These are phyloP conservation scores for Cudoniella acicularis DNA, from an alignment of 495 filamentous ascomycete genomes.

Conservation along the genomic window DNA sequence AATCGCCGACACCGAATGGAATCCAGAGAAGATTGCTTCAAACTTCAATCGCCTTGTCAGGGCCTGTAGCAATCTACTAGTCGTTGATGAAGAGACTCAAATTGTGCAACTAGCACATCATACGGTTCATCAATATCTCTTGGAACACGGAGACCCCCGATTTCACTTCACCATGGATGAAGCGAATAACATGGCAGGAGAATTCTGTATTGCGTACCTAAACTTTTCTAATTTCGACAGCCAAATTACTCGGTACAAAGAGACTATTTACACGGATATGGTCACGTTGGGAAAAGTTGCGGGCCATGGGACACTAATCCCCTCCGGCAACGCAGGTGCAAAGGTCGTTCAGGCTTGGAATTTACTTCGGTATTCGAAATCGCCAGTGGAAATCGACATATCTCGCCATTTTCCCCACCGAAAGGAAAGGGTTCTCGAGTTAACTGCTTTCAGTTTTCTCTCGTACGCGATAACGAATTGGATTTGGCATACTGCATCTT, in stretches of 20 bases:
- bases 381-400: too few species aligned
- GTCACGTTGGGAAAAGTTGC: conserved; percentile 2
- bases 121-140: conserved; percentile 30
- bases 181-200: conserved; percentile 20
- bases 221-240: conserved; percentile 32
- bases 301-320: not conserved
- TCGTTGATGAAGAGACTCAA: conserved; percentile 34
- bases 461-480: conserved; percentile 3
- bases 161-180: conserved; percentile 16
- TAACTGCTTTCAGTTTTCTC: not conserved
- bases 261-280: not conserved
- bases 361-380: too few species aligned
- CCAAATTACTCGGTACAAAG: conserved; percentile 4
- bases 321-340: not conserved
- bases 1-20: not conserved
- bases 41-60: conserved; percentile 27
- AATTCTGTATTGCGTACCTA: conserved; percentile 36
- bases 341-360: not conserved
- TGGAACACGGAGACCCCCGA: not conserved
- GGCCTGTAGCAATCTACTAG: conserved; percentile 30
- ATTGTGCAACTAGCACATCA: conserved; percentile 33
- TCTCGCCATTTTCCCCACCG: too few species aligned
- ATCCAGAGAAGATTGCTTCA: conserved; percentile 21
- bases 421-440: not conserved
- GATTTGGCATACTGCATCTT: conserved; percentile 6